phyloP scores from a whole-genome alignment of 2,329 filamentous ascomycete genomes.

The Aspergillus uvarum region DNA sequence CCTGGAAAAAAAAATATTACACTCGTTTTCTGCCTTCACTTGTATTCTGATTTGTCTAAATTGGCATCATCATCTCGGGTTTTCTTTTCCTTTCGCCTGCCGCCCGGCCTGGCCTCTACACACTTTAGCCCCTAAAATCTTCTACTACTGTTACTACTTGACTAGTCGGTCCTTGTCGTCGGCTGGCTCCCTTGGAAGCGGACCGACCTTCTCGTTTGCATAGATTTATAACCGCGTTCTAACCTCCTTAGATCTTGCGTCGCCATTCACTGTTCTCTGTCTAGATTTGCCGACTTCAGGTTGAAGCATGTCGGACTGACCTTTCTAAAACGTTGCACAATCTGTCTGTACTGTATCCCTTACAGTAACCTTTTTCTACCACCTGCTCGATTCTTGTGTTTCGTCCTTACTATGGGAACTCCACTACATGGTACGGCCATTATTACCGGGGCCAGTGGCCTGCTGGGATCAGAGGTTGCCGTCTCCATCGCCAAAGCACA shows the following conservation, averaged over 20 bases:
- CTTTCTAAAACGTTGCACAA: not conserved
- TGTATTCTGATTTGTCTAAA: not conserved
- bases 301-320: constrained; percentile 5
- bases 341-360: not conserved
- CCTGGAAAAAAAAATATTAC: not conserved
- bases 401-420: constrained; percentile 29
- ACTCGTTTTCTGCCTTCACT: not conserved
- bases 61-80: not conserved
- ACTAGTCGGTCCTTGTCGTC: not conserved
- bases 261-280: not conserved
- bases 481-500: constrained; percentile 37
- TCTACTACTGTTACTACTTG: not conserved
- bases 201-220: not conserved
- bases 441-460: constrained; percentile 39
- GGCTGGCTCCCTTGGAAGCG: not conserved
- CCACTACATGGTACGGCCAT: constrained; percentile 38
- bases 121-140: constrained; percentile 1
- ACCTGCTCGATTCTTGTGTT: not conserved
- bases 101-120: not conserved
- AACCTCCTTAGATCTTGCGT: not conserved
- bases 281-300: not conserved
- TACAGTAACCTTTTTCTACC: not conserved
- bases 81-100: not conserved
- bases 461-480: constrained; percentile 37
- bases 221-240: not conserved